Conservation (phyloP, 2,329 filamentous ascomycete genomes). For the Hypomyces rosellus region DNA sequence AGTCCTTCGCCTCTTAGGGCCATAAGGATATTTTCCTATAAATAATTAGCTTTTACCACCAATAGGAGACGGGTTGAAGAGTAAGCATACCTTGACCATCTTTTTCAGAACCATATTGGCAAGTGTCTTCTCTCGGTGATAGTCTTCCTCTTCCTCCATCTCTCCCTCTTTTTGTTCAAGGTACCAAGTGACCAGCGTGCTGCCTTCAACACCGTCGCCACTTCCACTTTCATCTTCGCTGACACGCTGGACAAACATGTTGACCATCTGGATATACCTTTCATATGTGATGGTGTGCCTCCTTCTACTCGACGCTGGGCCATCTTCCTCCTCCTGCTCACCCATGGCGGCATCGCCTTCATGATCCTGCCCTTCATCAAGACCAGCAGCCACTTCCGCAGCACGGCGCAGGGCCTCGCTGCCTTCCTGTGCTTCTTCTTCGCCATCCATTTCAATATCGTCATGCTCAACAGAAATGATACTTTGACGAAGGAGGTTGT, state of each 20-base stretch:
- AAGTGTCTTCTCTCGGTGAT: constrained; percentile 66
- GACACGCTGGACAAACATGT: constrained; percentile 74
- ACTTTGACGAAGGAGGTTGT: constrained; percentile 81
- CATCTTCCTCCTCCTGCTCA: constrained; percentile 25
- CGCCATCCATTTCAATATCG: constrained; percentile 87
- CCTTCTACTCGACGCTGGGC: constrained; percentile 31
- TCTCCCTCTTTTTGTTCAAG: constrained; percentile 85
- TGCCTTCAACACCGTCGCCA: constrained; percentile 79
- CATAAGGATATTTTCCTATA: constrained; percentile 80
- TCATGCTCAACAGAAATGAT: constrained; percentile 98
- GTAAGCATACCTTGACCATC: constrained; percentile 80
- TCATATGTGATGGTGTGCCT: constrained; percentile 93
- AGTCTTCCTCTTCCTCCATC: constrained; percentile 72
- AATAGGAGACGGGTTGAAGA: background rate
- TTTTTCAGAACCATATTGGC: constrained; percentile 84
- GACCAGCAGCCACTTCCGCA: constrained; percentile 35
- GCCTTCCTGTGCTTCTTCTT: constrained; percentile 48
- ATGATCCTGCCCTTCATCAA: constrained; percentile 40
- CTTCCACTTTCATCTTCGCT: constrained; percentile 70
- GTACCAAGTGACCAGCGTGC: constrained; percentile 81
- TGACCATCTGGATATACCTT: constrained; percentile 88
- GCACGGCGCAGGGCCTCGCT: constrained; percentile 38
- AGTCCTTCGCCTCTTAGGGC: constrained; percentile 62
- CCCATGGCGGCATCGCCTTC: constrained; percentile 41
- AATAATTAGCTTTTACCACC: constrained; percentile 28